A percentile compares a stretch with the other conserved stretches of the same genome.
phyloP scores from a whole-genome alignment of 2,329 filamentous ascomycete species.

The Epicoccum sorghinum region DNA sequence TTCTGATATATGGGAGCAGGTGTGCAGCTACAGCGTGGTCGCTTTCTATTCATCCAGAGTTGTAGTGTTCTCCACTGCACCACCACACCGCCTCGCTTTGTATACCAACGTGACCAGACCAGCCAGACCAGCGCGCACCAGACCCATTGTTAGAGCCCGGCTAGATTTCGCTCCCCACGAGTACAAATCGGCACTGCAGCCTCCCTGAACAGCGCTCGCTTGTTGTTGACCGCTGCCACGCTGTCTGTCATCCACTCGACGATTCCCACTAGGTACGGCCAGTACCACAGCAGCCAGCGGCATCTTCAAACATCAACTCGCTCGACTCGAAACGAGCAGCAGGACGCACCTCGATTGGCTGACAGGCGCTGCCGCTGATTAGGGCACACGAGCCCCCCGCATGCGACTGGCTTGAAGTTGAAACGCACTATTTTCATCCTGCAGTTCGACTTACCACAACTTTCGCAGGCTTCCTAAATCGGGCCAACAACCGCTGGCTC shows the following conservation, averaged over 20 bases:
- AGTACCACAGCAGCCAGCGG: slow-evolving; percentile 28
- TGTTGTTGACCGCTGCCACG: slow-evolving; percentile 21
- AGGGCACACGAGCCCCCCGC: slow-evolving; percentile 14
- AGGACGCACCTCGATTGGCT: slow-evolving; percentile 39
- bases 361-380: slow-evolving; percentile 32
- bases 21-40: slow-evolving; percentile 54
- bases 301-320: slow-evolving; percentile 37
- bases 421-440: slow-evolving; percentile 44
- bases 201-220: slow-evolving; percentile 22
- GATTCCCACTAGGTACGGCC: slow-evolving; percentile 7
- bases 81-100: slow-evolving; percentile 42
- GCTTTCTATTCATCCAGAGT: slow-evolving; percentile 38
- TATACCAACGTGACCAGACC: slow-evolving; percentile 37
- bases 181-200: slow-evolving; percentile 30
- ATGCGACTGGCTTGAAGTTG: slow-evolving; percentile 28
- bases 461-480: slow-evolving; percentile 29
- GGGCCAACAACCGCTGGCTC: slow-evolving; percentile 42
- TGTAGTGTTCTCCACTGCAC: slow-evolving; percentile 29
- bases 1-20: slow-evolving; percentile 65
- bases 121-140: slow-evolving; percentile 30
- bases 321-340: slow-evolving; percentile 41
- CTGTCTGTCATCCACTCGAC: slow-evolving; percentile 16
- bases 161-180: slow-evolving; percentile 21
- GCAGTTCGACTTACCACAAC: slow-evolving; percentile 38
- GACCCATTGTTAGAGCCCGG: slow-evolving; percentile 21